A percentile compares a stretch with the other conserved stretches of the same genome.
Evolutionary conservation across 495 filamentous ascomycete genomes (phyloP).

Genomic region (Penicillium robsamsonii): DNA sequence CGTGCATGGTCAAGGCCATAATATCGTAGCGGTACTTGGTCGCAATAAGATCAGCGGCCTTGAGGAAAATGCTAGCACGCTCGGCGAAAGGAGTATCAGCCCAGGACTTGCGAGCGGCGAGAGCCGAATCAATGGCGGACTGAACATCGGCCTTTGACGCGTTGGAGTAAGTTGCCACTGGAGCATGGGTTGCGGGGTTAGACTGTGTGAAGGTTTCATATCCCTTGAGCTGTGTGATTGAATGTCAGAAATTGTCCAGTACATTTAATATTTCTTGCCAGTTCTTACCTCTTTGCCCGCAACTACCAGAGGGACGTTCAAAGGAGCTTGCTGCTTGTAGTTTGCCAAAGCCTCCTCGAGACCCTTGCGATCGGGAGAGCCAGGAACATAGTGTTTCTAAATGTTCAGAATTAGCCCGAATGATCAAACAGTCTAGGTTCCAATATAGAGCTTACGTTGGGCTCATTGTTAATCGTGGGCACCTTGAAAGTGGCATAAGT

Average conservation of each 20-base stretch:
- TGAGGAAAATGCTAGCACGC: slow-evolving; percentile 89
- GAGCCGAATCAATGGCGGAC: slow-evolving; percentile 73
- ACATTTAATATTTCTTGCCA: background rate
- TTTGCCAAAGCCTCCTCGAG: slow-evolving; percentile 66
- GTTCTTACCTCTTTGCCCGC: slow-evolving; percentile 68
- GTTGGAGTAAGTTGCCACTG: slow-evolving; percentile 74
- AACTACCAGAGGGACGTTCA: slow-evolving; percentile 76
- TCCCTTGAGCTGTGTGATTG: slow-evolving; percentile 29
- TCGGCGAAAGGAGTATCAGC: slow-evolving; percentile 79
- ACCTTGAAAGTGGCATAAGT: slow-evolving; percentile 80
- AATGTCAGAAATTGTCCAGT: background rate
- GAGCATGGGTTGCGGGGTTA: slow-evolving; percentile 74
- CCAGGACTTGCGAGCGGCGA: slow-evolving; percentile 79
- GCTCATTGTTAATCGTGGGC: slow-evolving; percentile 85
- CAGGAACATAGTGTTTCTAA: slow-evolving; percentile 84
- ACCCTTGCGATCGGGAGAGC: slow-evolving; percentile 69
- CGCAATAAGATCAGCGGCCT: slow-evolving; percentile 84
- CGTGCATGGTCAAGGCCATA: slow-evolving; percentile 90
- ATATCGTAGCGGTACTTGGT: slow-evolving; percentile 90
- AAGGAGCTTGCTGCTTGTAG: slow-evolving; percentile 56
- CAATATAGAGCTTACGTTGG: slow-evolving; percentile 66
- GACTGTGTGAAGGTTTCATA: slow-evolving; percentile 54
- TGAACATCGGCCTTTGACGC: slow-evolving; percentile 70
- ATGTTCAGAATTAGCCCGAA: background rate
- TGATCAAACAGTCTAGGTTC: background rate